Percentiles rank a stretch among this genome's conserved stretches.
Conservation (phyloP, 1,139 yeast genomes). For the Geotrichum macrosporum region DNA sequence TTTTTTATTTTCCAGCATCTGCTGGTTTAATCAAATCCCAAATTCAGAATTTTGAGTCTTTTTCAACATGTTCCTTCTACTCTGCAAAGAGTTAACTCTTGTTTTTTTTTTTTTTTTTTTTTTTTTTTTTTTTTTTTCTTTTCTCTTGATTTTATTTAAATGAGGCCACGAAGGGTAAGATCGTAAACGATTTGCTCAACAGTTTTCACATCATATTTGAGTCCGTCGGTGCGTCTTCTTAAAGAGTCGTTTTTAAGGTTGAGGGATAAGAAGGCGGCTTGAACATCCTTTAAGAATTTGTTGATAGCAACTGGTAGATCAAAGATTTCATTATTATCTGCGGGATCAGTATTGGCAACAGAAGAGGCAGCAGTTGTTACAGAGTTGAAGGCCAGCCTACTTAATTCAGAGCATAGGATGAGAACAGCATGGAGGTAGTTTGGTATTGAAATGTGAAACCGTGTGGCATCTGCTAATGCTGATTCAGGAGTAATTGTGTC, state of each 20-base stretch:
- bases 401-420: slow-evolving; percentile 31
- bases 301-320: slow-evolving; percentile 23
- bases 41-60: too few relatives aligned
- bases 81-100: too few relatives aligned
- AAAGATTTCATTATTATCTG: background rate
- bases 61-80: too few relatives aligned
- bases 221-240: slow-evolving; percentile 34
- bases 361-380: slow-evolving; percentile 30
- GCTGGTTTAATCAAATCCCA: too few relatives aligned
- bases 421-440: slow-evolving; percentile 36
- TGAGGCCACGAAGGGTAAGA: slow-evolving; percentile 31
- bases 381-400: slow-evolving; percentile 34
- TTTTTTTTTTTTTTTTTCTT: too few relatives aligned
- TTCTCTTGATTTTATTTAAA: too few relatives aligned
- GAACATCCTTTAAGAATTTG: slow-evolving; percentile 33
- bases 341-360: background rate
- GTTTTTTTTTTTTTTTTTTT: too few relatives aligned
- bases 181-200: slow-evolving; percentile 38
- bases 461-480: slow-evolving; percentile 12
- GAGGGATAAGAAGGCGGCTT: slow-evolving; percentile 34
- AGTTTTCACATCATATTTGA: slow-evolving; percentile 38
- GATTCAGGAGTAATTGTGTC: slow-evolving; percentile 1
- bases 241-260: slow-evolving; percentile 37
- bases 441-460: slow-evolving; percentile 15
- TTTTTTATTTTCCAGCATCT: too few relatives aligned